Conservation (phyloP, 2,329 filamentous ascomycete species). For the Leptographium galeiforme region DNA sequence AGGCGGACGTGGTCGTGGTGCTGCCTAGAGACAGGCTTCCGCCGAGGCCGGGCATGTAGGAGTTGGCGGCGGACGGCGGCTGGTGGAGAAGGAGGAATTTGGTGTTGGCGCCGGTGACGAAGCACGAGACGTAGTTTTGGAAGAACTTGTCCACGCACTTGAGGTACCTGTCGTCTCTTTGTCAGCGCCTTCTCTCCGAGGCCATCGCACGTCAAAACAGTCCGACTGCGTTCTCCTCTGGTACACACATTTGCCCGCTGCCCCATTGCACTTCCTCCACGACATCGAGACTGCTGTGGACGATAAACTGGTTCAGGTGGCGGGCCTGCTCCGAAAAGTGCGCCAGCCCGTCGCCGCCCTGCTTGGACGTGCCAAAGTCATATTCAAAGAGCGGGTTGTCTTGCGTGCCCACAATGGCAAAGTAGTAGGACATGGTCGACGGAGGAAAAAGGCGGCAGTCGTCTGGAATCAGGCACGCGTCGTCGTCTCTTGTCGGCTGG, state of each 20-base stretch:
- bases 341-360: constrained; percentile 82
- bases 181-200: not conserved
- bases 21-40: constrained; percentile 7
- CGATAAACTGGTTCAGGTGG: constrained; percentile 94
- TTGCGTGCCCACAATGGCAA: constrained; percentile 87
- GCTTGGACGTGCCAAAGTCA: constrained; percentile 93
- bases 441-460: not conserved
- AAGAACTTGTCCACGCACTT: constrained; percentile 96
- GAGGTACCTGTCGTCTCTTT: constrained; percentile 55
- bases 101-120: constrained; percentile 81
- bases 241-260: constrained; percentile 62
- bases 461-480: not conserved
- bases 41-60: constrained; percentile 11
- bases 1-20: constrained; percentile 16
- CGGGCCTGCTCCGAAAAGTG: constrained; percentile 80
- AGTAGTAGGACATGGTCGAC: constrained; percentile 86
- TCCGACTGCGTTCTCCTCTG: not conserved
- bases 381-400: constrained; percentile 95
- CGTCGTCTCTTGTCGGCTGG: not conserved
- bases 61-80: constrained; percentile 28
- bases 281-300: constrained; percentile 86
- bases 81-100: constrained; percentile 93
- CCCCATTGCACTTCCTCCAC: constrained; percentile 96
- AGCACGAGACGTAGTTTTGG: constrained; percentile 88
- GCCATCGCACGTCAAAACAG: not conserved